Conservation (phyloP, 2,329 filamentous ascomycete species). For the Blastomyces parvus region DNA sequence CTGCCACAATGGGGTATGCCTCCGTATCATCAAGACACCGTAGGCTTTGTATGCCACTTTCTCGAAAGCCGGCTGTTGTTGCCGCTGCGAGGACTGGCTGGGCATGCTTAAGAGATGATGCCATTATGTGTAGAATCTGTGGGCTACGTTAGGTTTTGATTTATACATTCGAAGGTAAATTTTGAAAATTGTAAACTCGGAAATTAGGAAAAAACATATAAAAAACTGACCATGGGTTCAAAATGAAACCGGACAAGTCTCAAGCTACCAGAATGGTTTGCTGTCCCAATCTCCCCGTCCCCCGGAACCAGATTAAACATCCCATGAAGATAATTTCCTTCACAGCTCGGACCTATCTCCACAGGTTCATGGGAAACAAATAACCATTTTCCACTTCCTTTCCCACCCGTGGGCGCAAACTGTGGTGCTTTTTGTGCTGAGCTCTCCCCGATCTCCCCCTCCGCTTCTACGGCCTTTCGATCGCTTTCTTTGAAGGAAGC, state of each 20-base stretch:
- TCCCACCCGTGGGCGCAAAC: slow-evolving; percentile 62
- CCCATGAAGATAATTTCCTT: slow-evolving; percentile 22
- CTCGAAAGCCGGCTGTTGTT: slow-evolving; percentile 73
- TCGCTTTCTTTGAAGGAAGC: slow-evolving; percentile 15
- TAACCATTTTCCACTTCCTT: slow-evolving; percentile 76
- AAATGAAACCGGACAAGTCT: slow-evolving; percentile 75
- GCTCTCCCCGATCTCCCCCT: slow-evolving; percentile 16
- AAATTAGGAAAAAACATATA: not conserved
- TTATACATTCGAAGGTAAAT: not conserved
- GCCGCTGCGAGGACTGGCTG: slow-evolving; percentile 67
- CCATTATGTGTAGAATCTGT: slow-evolving; percentile 81
- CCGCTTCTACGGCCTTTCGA: slow-evolving; percentile 16
- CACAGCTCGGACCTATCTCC: slow-evolving; percentile 20
- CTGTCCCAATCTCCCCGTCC: slow-evolving; percentile 23
- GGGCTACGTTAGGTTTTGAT: not conserved
- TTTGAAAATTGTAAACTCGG: not conserved
- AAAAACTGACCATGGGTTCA: slow-evolving; percentile 71
- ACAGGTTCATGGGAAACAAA: slow-evolving; percentile 79
- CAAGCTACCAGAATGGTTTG: slow-evolving; percentile 38
- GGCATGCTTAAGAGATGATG: slow-evolving; percentile 64
- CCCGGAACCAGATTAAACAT: slow-evolving; percentile 38
- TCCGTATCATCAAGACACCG: slow-evolving; percentile 40
- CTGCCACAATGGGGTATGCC: slow-evolving; percentile 65
- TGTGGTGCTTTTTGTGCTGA: slow-evolving; percentile 18
- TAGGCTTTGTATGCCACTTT: slow-evolving; percentile 65